Evolutionary conservation across 805 yeast genomes (phyloP).

Genomic region (Tetrapisispora fleetii): DNA sequence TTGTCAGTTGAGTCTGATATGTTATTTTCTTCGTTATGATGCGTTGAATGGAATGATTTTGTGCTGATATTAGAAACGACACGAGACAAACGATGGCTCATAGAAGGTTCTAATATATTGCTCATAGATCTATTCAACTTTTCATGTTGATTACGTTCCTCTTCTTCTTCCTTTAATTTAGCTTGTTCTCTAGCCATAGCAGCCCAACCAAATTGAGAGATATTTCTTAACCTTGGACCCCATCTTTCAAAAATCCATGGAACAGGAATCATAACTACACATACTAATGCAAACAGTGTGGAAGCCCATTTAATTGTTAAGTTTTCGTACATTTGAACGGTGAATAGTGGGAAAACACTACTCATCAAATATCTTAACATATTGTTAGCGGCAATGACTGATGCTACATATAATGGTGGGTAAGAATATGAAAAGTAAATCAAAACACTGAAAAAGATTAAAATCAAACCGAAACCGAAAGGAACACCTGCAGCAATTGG

Average conservation of each 20-base stretch:
- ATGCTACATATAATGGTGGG: slow-evolving; percentile 70
- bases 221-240: slow-evolving; percentile 48
- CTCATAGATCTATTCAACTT: background rate
- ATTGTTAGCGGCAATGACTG: slow-evolving; percentile 86
- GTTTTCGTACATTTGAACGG: slow-evolving; percentile 69
- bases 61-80: background rate
- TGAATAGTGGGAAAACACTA: slow-evolving; percentile 73
- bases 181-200: slow-evolving; percentile 36
- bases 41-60: background rate
- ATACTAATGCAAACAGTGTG: slow-evolving; percentile 51
- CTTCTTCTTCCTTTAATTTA: slow-evolving; percentile 16
- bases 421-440: slow-evolving; percentile 61
- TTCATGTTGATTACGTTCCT: slow-evolving; percentile 26
- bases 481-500: slow-evolving; percentile 71
- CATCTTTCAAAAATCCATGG: slow-evolving; percentile 58
- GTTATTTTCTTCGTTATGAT: background rate
- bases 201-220: slow-evolving; percentile 50
- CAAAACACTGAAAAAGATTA: slow-evolving; percentile 61
- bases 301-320: slow-evolving; percentile 71
- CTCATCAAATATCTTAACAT: slow-evolving; percentile 66
- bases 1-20: background rate
- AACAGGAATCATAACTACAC: slow-evolving; percentile 62
- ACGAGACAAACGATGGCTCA: background rate
- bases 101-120: background rate
- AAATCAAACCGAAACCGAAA: slow-evolving; percentile 63